These are phyloP conservation scores for Aspergillus ostianus DNA, from an alignment of 495 filamentous ascomycete species.

Conservation along the genomic window DNA sequence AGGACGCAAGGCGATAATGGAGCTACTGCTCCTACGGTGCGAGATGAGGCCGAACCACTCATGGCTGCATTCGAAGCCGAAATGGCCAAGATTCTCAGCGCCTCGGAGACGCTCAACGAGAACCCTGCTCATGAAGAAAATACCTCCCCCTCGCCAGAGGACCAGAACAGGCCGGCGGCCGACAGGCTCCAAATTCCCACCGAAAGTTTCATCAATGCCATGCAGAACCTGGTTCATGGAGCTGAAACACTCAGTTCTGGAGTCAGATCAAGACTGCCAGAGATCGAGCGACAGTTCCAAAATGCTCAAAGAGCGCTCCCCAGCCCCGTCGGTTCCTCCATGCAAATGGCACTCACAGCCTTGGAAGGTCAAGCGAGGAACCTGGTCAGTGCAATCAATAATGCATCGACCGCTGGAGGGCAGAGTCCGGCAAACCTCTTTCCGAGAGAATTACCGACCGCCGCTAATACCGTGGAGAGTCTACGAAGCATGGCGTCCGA, in stretches of 20 bases:
- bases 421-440: slow-evolving; percentile 37
- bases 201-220: slow-evolving; percentile 31
- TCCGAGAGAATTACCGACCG: slow-evolving; percentile 37
- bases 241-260: slow-evolving; percentile 39
- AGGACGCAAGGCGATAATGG: slow-evolving; percentile 4
- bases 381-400: slow-evolving; percentile 36
- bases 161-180: slow-evolving; percentile 15
- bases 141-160: slow-evolving; percentile 15
- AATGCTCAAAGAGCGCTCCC: slow-evolving; percentile 41
- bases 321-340: slow-evolving; percentile 38
- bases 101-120: slow-evolving; percentile 19
- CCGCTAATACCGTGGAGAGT: slow-evolving; percentile 41
- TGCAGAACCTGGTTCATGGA: slow-evolving; percentile 35
- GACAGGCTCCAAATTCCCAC: slow-evolving; percentile 23
- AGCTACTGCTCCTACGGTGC: slow-evolving; percentile 5
- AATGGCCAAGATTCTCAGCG: slow-evolving; percentile 43
- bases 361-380: slow-evolving; percentile 45
- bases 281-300: slow-evolving; percentile 39
- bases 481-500: slow-evolving; percentile 45
- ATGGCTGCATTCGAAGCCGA: slow-evolving; percentile 54
- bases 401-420: slow-evolving; percentile 38
- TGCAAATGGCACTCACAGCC: slow-evolving; percentile 40
- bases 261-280: slow-evolving; percentile 36
- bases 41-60: slow-evolving; percentile 33
- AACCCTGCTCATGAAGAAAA: slow-evolving; percentile 14